These are phyloP conservation scores for Schwanniomyces pseudopolymorphus DNA, from an alignment of 805 yeast species.

Conservation along the genomic window DNA sequence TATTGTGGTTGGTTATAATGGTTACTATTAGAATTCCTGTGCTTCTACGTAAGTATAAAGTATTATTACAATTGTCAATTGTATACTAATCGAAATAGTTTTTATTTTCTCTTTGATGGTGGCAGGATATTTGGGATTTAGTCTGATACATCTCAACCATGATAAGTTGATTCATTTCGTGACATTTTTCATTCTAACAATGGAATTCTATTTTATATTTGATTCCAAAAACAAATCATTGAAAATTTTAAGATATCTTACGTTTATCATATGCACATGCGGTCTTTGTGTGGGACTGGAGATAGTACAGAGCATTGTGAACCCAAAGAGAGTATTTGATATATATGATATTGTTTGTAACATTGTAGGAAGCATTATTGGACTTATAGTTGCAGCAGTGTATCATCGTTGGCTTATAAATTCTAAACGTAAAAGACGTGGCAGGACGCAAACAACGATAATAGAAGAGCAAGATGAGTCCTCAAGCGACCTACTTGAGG, in stretches of 20 bases:
- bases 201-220: constrained; percentile 46
- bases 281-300: constrained; percentile 53
- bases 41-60: constrained; percentile 16
- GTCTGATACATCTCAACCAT: constrained; percentile 43
- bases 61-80: neutral
- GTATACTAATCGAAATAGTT: constrained; percentile 15
- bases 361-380: constrained; percentile 29
- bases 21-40: constrained; percentile 18
- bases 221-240: constrained; percentile 32
- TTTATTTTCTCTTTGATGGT: constrained; percentile 22
- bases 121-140: constrained; percentile 52
- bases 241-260: constrained; percentile 29
- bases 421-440: neutral
- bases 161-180: constrained; percentile 54
- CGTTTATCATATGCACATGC: constrained; percentile 45
- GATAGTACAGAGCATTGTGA: constrained; percentile 44
- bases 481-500: constrained; percentile 4
- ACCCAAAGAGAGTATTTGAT: constrained; percentile 51
- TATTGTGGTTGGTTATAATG: constrained; percentile 6
- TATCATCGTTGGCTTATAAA: constrained; percentile 7
- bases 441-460: neutral
- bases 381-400: constrained; percentile 17
- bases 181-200: constrained; percentile 47
- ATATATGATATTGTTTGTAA: constrained; percentile 42
- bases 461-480: neutral